phyloP scores from a whole-genome alignment of 306 rosid genomes.

The Heteromeles arbutifolia region DNA sequence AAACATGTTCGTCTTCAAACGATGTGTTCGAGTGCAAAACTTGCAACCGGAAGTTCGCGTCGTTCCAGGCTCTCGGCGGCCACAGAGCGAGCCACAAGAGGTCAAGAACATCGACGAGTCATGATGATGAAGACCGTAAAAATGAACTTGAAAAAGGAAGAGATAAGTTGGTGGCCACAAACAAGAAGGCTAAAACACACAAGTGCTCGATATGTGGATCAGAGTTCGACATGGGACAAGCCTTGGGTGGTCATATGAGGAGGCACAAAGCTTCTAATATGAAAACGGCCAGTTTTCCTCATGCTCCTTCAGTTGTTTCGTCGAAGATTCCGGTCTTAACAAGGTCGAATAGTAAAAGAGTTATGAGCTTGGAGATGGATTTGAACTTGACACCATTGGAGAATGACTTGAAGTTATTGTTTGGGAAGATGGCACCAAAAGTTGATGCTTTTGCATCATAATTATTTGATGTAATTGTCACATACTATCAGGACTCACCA shows the following conservation, averaged over 20 bases:
- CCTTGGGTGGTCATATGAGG: conserved; percentile 91
- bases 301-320: neutral
- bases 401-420: conserved; percentile 63
- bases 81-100: conserved; percentile 85
- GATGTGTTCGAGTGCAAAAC: conserved; percentile 55
- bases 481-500: neutral
- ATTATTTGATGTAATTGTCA: neutral
- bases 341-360: conserved; percentile 43
- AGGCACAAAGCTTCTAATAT: conserved; percentile 33
- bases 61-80: conserved; percentile 89
- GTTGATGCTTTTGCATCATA: conserved; percentile 31
- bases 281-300: neutral
- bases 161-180: neutral
- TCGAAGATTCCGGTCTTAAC: conserved; percentile 40
- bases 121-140: neutral
- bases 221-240: conserved; percentile 68
- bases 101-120: neutral
- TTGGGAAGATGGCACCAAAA: conserved; percentile 50
- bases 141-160: conserved; percentile 2
- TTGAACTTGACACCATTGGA: conserved; percentile 77
- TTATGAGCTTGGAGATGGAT: conserved; percentile 44
- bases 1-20: neutral
- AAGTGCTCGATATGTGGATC: conserved; percentile 64
- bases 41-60: conserved; percentile 60
- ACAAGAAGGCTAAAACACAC: conserved; percentile 33